Percentiles rank a stretch among this genome's conserved stretches.
phyloP scores from a whole-genome alignment of 2,329 filamentous ascomycete species.

The Fusarium sp. region DNA sequence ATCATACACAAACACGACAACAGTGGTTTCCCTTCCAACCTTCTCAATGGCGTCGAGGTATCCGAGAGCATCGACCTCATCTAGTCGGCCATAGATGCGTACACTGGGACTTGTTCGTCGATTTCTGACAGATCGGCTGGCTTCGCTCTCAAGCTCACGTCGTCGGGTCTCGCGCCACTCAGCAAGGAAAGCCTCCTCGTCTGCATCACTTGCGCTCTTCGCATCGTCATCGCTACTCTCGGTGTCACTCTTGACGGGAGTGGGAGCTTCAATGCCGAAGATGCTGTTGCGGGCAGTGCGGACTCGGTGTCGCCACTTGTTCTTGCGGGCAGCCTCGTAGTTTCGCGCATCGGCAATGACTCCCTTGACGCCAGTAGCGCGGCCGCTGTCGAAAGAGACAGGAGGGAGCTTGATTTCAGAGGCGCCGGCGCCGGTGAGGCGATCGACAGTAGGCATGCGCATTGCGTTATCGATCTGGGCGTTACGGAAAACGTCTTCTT shows the following conservation, averaged over 20 bases:
- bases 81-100: conserved; percentile 79
- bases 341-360: conserved; percentile 86
- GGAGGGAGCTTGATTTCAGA: conserved; percentile 68
- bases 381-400: conserved; percentile 70
- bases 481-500: conserved; percentile 64
- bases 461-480: conserved; percentile 70
- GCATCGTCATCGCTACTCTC: conserved; percentile 59
- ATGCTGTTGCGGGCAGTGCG: conserved; percentile 64
- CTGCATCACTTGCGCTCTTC: conserved; percentile 63
- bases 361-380: conserved; percentile 84
- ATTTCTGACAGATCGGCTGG: conserved; percentile 63
- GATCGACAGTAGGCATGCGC: conserved; percentile 65
- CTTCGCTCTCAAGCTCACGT: conserved; percentile 76
- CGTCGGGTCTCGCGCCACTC: conserved; percentile 86
- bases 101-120: conserved; percentile 80
- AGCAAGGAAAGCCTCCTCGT: conserved; percentile 83
- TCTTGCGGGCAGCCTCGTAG: conserved; percentile 73
- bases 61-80: conserved; percentile 86
- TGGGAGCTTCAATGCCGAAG: conserved; percentile 55
- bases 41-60: conserved; percentile 98
- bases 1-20: conserved; percentile 95
- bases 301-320: conserved; percentile 63
- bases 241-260: conserved; percentile 51
- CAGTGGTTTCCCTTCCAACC: conserved; percentile 79
- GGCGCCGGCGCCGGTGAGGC: conserved; percentile 54